Conservation (phyloP, 2,329 filamentous ascomycete genomes). For the Fusarium proliferatum region DNA sequence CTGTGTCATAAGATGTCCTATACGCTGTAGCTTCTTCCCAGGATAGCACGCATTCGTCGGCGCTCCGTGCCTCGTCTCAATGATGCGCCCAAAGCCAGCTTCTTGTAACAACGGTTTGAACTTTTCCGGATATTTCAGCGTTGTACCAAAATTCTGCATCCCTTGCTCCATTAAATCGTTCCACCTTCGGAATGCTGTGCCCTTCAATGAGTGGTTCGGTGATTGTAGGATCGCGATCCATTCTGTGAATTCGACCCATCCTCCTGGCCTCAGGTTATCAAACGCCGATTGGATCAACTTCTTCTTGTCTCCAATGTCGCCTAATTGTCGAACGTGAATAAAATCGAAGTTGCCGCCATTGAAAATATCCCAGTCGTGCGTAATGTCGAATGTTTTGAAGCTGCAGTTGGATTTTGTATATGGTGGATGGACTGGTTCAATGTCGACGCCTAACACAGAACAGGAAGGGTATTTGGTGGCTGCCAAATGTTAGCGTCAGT, state of each 20-base stretch:
- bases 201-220: conserved; percentile 37
- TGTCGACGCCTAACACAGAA: conserved; percentile 37
- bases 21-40: conserved; percentile 38
- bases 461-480: conserved; percentile 37
- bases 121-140: conserved; percentile 25
- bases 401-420: conserved; percentile 35
- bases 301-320: conserved; percentile 31
- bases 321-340: conserved; percentile 34
- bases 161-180: conserved; percentile 39
- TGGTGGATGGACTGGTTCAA: conserved; percentile 27
- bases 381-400: conserved; percentile 32
- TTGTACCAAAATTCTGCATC: conserved; percentile 28
- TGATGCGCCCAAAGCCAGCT: conserved; percentile 31
- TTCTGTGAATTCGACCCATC: conserved; percentile 42
- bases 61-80: conserved; percentile 40
- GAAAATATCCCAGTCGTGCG: conserved; percentile 35
- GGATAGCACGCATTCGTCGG: conserved; percentile 42
- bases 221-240: conserved; percentile 41
- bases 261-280: conserved; percentile 38
- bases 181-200: conserved; percentile 36
- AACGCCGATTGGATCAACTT: conserved; percentile 28
- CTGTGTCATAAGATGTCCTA: conserved; percentile 39
- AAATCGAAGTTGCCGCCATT: conserved; percentile 30
- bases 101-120: conserved; percentile 32
- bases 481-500: conserved; percentile 14